Conservation (phyloP, 306 rosid genomes). For the Sindora glabra region DNA sequence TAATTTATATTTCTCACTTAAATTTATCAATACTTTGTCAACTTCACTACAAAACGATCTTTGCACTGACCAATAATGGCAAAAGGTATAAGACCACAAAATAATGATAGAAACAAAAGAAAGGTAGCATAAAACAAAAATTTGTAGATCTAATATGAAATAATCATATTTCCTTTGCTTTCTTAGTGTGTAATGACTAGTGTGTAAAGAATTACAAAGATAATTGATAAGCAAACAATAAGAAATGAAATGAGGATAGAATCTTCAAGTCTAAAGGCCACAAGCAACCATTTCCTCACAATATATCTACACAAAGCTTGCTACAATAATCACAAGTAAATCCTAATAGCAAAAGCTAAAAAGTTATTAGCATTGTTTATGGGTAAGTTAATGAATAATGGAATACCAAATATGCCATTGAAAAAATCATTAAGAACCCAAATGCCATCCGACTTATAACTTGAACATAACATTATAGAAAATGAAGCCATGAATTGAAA, state of each 20-base stretch:
- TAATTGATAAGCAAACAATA: conserved; percentile 31
- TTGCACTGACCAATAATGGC: conserved; percentile 69
- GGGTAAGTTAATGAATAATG: conserved; percentile 50
- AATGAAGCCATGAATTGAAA: conserved; percentile 33
- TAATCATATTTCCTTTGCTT: conserved; percentile 8
- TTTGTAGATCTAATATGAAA: conserved; percentile 57
- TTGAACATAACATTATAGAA: conserved; percentile 56
- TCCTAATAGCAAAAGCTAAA: conserved; percentile 61
- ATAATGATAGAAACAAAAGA: conserved; percentile 51
- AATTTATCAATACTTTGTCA: neutral
- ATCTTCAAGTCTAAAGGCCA: conserved; percentile 58
- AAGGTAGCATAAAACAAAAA: conserved; percentile 31
- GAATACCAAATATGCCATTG: conserved; percentile 44
- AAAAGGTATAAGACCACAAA: conserved; percentile 79
- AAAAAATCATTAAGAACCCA: conserved; percentile 54
- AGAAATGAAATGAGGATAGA: conserved; percentile 8
- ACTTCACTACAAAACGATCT: conserved; percentile 37
- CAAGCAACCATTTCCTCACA: conserved; percentile 72
- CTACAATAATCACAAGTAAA: conserved; percentile 62
- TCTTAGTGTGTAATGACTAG: conserved; percentile 28
- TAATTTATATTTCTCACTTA: neutral
- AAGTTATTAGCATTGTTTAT: conserved; percentile 68
- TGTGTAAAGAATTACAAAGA: conserved; percentile 54
- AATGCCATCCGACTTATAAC: conserved; percentile 49
- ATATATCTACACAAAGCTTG: conserved; percentile 66